phyloP scores from a whole-genome alignment of 106 monocot genomes.

The Narthecium ossifragum region DNA sequence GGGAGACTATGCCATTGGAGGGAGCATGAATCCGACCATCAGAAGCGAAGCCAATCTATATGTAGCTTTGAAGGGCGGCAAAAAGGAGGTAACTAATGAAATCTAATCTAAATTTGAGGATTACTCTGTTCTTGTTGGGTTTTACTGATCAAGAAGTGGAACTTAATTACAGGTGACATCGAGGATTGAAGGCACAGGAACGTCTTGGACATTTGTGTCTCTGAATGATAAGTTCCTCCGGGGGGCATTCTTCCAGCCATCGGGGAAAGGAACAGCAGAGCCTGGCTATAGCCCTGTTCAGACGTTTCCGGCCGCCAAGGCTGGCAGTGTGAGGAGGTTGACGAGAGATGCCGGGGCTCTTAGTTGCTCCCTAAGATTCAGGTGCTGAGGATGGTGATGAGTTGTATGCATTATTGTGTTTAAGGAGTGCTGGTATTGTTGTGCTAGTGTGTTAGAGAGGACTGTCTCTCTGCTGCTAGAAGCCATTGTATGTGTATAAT shows the following conservation, averaged over 20 bases:
- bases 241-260: constrained; percentile 31
- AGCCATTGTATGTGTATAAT: too few relatives aligned
- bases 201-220: constrained; percentile 24
- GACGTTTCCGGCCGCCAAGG: constrained; percentile 14
- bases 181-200: constrained; percentile 10
- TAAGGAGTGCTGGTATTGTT: too few relatives aligned
- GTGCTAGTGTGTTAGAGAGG: too few relatives aligned
- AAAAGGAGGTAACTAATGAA: constrained; percentile 13
- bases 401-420: too few relatives aligned
- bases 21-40: constrained; percentile 31
- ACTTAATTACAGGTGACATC: constrained; percentile 23
- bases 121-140: background rate
- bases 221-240: constrained; percentile 23
- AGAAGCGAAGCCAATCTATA: constrained; percentile 34
- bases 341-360: constrained; percentile 26
- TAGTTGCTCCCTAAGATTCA: constrained; percentile 19
- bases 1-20: constrained; percentile 43
- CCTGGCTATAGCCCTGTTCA: constrained; percentile 21
- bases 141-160: background rate
- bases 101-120: background rate
- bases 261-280: constrained; percentile 2
- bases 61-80: constrained; percentile 2
- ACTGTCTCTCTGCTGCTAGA: too few relatives aligned
- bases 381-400: constrained; percentile 23
- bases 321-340: constrained; percentile 9